Conservation (phyloP, 2,329 filamentous ascomycete species). For the Apiospora phragmitis region DNA sequence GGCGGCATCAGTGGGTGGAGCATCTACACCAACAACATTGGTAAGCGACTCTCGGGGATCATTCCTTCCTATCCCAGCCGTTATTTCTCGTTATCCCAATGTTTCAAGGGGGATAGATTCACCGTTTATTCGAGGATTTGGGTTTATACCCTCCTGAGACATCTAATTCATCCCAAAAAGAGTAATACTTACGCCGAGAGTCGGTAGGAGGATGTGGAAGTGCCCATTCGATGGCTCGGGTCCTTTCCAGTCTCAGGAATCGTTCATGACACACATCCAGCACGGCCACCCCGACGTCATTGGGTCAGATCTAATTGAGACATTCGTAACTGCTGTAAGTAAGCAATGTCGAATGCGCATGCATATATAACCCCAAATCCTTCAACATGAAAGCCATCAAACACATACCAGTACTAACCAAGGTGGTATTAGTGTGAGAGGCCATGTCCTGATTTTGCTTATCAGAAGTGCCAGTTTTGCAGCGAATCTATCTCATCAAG, state of each 20-base stretch:
- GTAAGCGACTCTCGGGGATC: too few species aligned
- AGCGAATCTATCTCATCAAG: not conserved
- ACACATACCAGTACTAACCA: not conserved
- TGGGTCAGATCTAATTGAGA: not conserved
- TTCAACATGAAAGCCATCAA: not conserved
- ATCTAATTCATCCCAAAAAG: too few species aligned
- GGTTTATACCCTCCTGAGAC: too few species aligned
- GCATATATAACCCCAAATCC: not conserved
- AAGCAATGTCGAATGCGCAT: not conserved
- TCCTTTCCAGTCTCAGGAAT: not conserved
- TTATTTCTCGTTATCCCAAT: too few species aligned
- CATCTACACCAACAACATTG: conserved; percentile 28
- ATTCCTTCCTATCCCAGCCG: too few species aligned
- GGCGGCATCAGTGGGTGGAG: conserved; percentile 23
- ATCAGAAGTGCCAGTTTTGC: not conserved
- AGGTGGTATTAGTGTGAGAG: not conserved
- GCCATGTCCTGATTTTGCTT: not conserved
- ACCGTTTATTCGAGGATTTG: too few species aligned
- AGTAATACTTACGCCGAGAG: too few species aligned
- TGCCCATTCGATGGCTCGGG: not conserved
- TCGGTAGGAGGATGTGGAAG: conserved; percentile 23
- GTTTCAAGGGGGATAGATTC: too few species aligned
- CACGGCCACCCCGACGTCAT: not conserved
- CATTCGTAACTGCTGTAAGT: not conserved
- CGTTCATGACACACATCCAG: not conserved